Conservation (phyloP, 257 asterid species). For the Solanum raphanifolium region DNA sequence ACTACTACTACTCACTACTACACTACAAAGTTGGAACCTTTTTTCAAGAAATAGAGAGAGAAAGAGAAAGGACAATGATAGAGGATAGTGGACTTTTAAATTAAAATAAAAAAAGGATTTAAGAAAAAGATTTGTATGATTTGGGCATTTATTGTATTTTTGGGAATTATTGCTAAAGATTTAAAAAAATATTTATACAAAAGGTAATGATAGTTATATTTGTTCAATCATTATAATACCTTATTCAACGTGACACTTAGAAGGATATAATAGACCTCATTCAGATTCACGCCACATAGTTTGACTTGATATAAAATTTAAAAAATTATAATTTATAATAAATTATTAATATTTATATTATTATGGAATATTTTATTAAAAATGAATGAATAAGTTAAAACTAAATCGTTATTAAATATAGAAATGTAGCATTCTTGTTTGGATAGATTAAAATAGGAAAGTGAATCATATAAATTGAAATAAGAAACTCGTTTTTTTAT, state of each 20-base stretch:
- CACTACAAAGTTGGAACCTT: background rate
- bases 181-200: slow-evolving; percentile 11
- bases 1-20: background rate
- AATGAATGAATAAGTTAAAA: no score
- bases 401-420: no score
- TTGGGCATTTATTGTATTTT: background rate
- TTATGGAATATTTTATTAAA: no score
- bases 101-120: background rate
- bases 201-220: slow-evolving; percentile 41
- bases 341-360: no score
- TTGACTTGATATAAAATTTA: background rate
- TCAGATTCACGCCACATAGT: background rate
- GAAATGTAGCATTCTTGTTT: no score
- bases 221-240: slow-evolving; percentile 25
- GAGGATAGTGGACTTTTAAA: slow-evolving; percentile 1
- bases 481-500: no score
- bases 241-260: background rate
- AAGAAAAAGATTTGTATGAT: background rate
- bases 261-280: background rate
- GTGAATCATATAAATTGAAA: background rate
- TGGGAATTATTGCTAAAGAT: slow-evolving; percentile 19
- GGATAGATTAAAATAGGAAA: no score
- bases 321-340: no score
- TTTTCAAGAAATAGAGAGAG: background rate
- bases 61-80: background rate